These are phyloP conservation scores for Stachybotrys chlorohalonatus DNA, from an alignment of 2,329 filamentous ascomycete species.

Conservation along the genomic window DNA sequence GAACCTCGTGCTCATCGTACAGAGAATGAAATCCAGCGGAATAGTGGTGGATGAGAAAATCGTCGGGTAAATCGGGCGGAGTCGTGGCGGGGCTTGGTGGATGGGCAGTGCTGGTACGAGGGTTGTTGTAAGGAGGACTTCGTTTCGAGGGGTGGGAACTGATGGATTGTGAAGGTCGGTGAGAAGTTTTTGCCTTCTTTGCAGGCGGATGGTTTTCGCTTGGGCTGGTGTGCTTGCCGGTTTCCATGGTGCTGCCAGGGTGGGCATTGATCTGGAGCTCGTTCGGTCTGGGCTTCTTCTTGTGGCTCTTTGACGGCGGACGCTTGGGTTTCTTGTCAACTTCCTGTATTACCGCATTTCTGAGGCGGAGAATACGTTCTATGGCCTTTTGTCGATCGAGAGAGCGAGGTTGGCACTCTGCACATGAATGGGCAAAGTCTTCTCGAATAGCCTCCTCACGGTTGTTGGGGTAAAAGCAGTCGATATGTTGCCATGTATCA, in stretches of 20 bases:
- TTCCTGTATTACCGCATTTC: slow-evolving; percentile 30
- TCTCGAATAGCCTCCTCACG: slow-evolving; percentile 62
- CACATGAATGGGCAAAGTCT: slow-evolving; percentile 74
- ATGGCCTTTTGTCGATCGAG: slow-evolving; percentile 68
- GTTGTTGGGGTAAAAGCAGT: slow-evolving; percentile 81
- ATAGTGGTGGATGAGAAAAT: slow-evolving; percentile 59
- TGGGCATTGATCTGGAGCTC: slow-evolving; percentile 61
- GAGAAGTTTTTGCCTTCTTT: slow-evolving; percentile 76
- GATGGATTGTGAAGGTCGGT: slow-evolving; percentile 69
- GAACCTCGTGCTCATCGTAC: slow-evolving; percentile 54
- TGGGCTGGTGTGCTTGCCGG: slow-evolving; percentile 35
- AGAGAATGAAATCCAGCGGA: slow-evolving; percentile 68
- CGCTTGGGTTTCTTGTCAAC: slow-evolving; percentile 66
- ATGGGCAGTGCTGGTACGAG: slow-evolving; percentile 49
- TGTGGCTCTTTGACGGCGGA: slow-evolving; percentile 69
- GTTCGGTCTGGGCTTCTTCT: slow-evolving; percentile 74
- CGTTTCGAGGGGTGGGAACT: slow-evolving; percentile 59
- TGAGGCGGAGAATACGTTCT: slow-evolving; percentile 58
- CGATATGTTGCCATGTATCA: slow-evolving; percentile 97
- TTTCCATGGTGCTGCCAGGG: slow-evolving; percentile 44
- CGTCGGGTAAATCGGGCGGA: slow-evolving; percentile 54
- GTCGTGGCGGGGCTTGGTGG: slow-evolving; percentile 70
- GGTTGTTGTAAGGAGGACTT: slow-evolving; percentile 55
- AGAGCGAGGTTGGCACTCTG: slow-evolving; percentile 72
- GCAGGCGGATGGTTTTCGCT: slow-evolving; percentile 44